Base-by-base conservation (phyloP, 331 rosid genomes). In the Acacia pycnantha region DNA sequence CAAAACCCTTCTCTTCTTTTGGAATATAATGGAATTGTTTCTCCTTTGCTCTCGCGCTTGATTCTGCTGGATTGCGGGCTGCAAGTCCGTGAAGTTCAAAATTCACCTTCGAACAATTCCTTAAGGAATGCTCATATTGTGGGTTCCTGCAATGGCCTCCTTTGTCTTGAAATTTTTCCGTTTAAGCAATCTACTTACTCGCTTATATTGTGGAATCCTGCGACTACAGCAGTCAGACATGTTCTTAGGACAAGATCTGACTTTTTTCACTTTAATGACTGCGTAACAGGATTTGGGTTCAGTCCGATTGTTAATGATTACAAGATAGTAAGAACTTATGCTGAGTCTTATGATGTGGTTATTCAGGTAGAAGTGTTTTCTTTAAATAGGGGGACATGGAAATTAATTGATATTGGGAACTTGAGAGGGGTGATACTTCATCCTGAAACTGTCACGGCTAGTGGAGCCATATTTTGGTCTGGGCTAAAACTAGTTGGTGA, bases 391-490 rank as follows among this genome's bases (percentile, higher is more conserved):
- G 64, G 64, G 1, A 58, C 74, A 2, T 84, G 87, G 87, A 58
- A 12, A 53, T 62, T 46, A 48, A 48, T 84, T 11, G 70, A 68
- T 13, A 48, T 40, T 18, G 26, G 0, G n/a, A 79, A 18, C 22
- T 44, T 84, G 48, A 41, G 13, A 11, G 22, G 5, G 6, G 8
- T 73, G 18, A 40, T 1, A 13, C 21, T 31, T 31, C 0, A 5
- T 24, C 27, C 43, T n/a, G 31, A n/a, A 24, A 11, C 74, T 29
- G 73, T 73, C 11, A 16, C 74, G 16, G 71, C 1, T 26, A 22
- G 43, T 69, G 87, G 84, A 33, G 72, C 31, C 1, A 9, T 84
- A 6, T 84, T 79, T 69, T 84, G 81, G 84, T 31, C 2, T 44
- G 84, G 74, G 6, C 1, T 15, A 9, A 15, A 46, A 37, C 11